Percentiles rank a stretch among this genome's conserved stretches.
These are phyloP conservation scores for Daldinia childiae DNA, from an alignment of 495 filamentous ascomycete species.

Conservation along the genomic window DNA sequence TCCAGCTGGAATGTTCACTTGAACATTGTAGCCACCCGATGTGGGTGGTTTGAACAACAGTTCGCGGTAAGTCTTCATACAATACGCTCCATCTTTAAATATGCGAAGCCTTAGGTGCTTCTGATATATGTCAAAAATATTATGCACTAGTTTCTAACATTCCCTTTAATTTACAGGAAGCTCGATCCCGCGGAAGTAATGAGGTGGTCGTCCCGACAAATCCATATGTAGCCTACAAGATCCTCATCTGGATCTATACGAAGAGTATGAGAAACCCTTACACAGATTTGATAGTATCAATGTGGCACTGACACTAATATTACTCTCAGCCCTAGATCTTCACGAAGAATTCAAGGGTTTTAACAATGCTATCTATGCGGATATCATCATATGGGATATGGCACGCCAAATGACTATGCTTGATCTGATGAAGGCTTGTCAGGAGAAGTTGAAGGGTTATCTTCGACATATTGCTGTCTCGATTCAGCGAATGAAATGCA, in stretches of 20 bases:
- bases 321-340: background rate
- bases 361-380: fast-evolving
- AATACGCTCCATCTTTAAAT: too few species aligned
- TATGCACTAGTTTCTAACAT: background rate
- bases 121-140: background rate
- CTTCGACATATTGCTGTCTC: background rate
- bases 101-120: background rate
- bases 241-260: background rate
- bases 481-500: background rate
- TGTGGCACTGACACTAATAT: background rate
- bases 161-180: background rate
- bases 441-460: background rate
- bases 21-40: background rate
- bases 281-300: background rate
- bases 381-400: background rate
- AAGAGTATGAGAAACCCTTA: background rate
- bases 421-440: background rate
- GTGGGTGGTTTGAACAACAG: background rate
- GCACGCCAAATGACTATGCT: background rate
- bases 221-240: background rate
- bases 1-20: background rate
- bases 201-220: background rate
- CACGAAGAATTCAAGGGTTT: background rate
- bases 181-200: background rate
- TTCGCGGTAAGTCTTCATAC: background rate